A percentile compares a stretch with the other conserved stretches of the same genome.
Evolutionary conservation across 345 rosid genomes (phyloP).

Genomic region (Pistacia vera): DNA sequence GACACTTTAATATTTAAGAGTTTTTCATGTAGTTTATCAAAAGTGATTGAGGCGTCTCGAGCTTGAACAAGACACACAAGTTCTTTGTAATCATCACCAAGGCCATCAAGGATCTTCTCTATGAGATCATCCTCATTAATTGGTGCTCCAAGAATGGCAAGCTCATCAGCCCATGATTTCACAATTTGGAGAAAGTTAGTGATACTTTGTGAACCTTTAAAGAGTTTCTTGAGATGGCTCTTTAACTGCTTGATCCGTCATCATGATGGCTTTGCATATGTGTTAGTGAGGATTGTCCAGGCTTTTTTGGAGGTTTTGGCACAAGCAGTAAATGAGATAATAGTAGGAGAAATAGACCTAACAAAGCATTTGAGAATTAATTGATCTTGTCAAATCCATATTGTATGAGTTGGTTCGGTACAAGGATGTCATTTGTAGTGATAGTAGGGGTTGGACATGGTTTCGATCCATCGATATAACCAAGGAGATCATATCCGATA

Average conservation of each 20-base stretch:
- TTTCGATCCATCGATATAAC: too few relatives aligned
- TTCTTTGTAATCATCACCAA: too few relatives aligned
- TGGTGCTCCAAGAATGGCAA: too few relatives aligned
- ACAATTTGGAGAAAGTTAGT: neutral
- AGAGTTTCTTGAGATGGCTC: too few relatives aligned
- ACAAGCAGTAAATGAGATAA: neutral
- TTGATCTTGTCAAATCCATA: neutral
- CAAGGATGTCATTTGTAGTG: neutral
- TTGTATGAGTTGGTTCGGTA: neutral
- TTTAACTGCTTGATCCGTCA: constrained; percentile 9
- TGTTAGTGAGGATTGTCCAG: neutral
- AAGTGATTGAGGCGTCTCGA: too few relatives aligned
- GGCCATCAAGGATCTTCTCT: too few relatives aligned
- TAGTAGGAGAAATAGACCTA: neutral
- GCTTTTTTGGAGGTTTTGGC: neutral
- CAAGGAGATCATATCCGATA: too few relatives aligned
- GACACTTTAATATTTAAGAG: too few relatives aligned
- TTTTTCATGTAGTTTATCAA: too few relatives aligned
- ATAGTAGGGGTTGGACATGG: neutral
- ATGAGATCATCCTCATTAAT: too few relatives aligned
- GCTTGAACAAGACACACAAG: too few relatives aligned
- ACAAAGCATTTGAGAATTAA: neutral
- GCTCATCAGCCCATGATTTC: neutral
- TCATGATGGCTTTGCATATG: neutral
- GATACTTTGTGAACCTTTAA: too few relatives aligned